A percentile compares a stretch with the other conserved stretches of the same genome.
These are phyloP conservation scores for Westerdykella aurantiaca DNA, from an alignment of 2,329 filamentous ascomycete species.

Conservation along the genomic window DNA sequence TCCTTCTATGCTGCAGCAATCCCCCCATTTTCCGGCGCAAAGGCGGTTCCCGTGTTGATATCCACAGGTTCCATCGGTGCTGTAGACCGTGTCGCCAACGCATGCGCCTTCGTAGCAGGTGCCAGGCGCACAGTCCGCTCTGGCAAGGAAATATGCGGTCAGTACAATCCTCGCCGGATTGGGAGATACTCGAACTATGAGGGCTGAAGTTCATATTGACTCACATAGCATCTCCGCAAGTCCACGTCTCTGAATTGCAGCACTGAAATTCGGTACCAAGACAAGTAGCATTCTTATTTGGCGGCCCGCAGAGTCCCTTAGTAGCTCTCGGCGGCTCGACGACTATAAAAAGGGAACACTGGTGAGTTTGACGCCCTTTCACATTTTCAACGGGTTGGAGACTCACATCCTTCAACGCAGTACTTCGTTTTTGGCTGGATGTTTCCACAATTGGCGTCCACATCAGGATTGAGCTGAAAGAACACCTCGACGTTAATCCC, in stretches of 20 bases:
- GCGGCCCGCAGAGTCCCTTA: conserved; percentile 29
- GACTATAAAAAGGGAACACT: conserved; percentile 14
- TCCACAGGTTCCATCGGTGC: conserved; percentile 10
- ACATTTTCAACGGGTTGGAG: background rate
- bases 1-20: conserved; percentile 6
- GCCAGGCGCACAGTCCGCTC: conserved; percentile 28
- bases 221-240: conserved; percentile 24
- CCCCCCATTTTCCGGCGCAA: conserved; percentile 11
- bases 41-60: conserved; percentile 5
- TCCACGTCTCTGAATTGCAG: conserved; percentile 32
- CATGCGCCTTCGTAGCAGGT: conserved; percentile 35
- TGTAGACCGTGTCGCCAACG: conserved; percentile 13
- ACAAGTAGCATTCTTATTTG: conserved; percentile 30
- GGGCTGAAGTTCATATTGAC: conserved; percentile 4
- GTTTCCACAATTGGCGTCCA: conserved; percentile 23
- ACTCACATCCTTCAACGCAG: conserved; percentile 28
- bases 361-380: background rate
- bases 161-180: conserved; percentile 1
- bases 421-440: conserved; percentile 25
- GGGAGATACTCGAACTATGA: background rate
- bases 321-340: conserved; percentile 4
- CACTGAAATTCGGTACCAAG: conserved; percentile 23
- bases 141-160: conserved; percentile 5
- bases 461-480: conserved; percentile 23
- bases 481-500: conserved; percentile 17